Evolutionary conservation across 768 basidiomycete species (phyloP), one percentile per base, ranked within the genome.

Genomic region (Boletus subparvulus): DNA sequence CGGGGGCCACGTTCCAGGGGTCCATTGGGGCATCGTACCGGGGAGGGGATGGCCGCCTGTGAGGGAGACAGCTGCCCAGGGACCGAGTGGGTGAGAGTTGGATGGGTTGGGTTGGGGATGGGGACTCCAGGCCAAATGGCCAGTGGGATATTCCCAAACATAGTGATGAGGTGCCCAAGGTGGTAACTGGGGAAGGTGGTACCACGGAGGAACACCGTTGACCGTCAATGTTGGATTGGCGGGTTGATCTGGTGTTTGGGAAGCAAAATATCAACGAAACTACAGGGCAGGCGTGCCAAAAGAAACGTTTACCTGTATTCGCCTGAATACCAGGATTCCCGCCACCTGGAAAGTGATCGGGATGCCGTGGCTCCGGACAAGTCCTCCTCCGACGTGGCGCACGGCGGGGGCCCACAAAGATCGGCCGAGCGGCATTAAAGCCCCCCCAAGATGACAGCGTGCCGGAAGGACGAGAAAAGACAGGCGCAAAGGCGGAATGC

Each of bases 1-100:
- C 6, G 70, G 66, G 11, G 71, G 71, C 62, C 65, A 67, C 6
- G 68, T 60, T 9, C 65, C 67, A 3, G 67, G 67, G 1, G 61
- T 58, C 67, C 71, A 71, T 5, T 61, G 61, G 26, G 66, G 60
- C 56, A 57, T 67, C 6, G 64, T 60, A 12, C 67, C 67, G 0
- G 67, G 67, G 3, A 69, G 60, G 24, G 62, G 60, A 49, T 61
- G 63, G 0, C 64, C 69, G 6, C 69, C 68, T 11, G 68, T 61
- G 26, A 57, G 50, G 14, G 47, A 11, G 33, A 47, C 24, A 14
- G 62, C 65, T 10, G 55, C 36, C 64, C 64, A 62, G 3, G 69
- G 64, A 14, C 47, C 49, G 26, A 56, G 44, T 4, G 56, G 61
- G 1, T 56, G 26, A 28, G 52, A 40, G 33, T 54, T 13, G 12